Percentiles rank a stretch among this genome's conserved stretches.
These are phyloP conservation scores for Passalora sequoiae DNA, from an alignment of 2,329 filamentous ascomycete species.

Conservation along the genomic window DNA sequence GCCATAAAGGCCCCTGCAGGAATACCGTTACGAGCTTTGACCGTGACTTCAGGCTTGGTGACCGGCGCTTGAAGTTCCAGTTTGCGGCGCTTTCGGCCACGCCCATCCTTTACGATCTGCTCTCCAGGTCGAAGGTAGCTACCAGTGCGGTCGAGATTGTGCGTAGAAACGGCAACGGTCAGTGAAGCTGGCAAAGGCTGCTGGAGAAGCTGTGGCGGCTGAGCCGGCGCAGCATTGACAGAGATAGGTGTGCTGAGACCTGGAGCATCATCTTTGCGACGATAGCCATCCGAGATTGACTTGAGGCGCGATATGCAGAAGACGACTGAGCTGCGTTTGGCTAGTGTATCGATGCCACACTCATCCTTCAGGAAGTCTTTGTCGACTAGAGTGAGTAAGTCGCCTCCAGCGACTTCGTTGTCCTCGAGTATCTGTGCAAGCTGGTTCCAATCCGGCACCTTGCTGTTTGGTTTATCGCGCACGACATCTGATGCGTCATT, in stretches of 20 bases:
- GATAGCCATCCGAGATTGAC: constrained; percentile 15
- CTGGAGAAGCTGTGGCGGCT: background rate
- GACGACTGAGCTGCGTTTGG: constrained; percentile 54
- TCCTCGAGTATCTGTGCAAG: constrained; percentile 56
- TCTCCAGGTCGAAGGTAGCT: too few relatives aligned
- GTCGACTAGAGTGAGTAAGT: constrained; percentile 54
- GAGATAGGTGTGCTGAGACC: constrained; percentile 14
- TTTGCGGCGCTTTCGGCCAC: constrained; percentile 34
- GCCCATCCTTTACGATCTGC: constrained; percentile 24
- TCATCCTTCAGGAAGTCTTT: constrained; percentile 48
- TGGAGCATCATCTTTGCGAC: background rate
- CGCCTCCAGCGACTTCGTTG: constrained; percentile 61
- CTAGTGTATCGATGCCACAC: constrained; percentile 54
- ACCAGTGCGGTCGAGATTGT: too few relatives aligned
- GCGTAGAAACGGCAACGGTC: too few relatives aligned
- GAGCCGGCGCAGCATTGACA: background rate
- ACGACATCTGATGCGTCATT: constrained; percentile 30
- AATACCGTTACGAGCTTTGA: too few relatives aligned
- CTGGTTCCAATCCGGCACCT: constrained; percentile 48
- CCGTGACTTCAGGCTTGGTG: too few relatives aligned
- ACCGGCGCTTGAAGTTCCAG: constrained; percentile 20
- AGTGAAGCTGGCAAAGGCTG: constrained; percentile 1
- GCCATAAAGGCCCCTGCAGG: constrained; percentile 18
- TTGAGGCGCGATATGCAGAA: constrained; percentile 54
- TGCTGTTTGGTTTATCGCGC: constrained; percentile 29